Evolutionary conservation across 164 flowering plant species (phyloP).

Genomic region (Malania oleifera): DNA sequence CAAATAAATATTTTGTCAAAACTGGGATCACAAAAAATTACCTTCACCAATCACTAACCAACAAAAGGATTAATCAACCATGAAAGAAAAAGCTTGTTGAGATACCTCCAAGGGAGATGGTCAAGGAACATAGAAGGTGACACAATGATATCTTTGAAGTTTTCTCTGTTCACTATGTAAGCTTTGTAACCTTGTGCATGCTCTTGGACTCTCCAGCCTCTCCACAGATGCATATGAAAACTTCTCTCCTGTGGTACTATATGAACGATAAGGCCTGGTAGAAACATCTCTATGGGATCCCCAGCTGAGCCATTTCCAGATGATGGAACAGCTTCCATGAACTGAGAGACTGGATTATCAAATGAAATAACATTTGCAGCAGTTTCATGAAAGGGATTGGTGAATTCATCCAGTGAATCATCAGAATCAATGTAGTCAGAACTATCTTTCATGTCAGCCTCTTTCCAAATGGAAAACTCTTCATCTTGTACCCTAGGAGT

Average conservation of each 20-base stretch:
- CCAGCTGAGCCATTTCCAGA: constrained; percentile 23
- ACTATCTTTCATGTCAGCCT: constrained; percentile 3
- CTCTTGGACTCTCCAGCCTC: constrained; percentile 32
- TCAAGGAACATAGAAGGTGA: constrained; percentile 83
- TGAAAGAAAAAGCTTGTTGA: neutral
- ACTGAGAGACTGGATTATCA: constrained; percentile 43
- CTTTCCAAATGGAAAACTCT: constrained; percentile 15
- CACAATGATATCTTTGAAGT: constrained; percentile 61
- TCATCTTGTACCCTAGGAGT: constrained; percentile 20
- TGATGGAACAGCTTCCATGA: constrained; percentile 39
- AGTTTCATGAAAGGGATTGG: constrained; percentile 23
- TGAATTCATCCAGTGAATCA: constrained; percentile 10
- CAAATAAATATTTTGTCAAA: neutral
- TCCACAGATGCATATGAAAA: constrained; percentile 30
- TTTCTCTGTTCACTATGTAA: constrained; percentile 52
- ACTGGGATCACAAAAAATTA: neutral
- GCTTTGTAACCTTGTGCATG: constrained; percentile 36
- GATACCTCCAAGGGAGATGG: constrained; percentile 90
- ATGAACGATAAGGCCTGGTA: constrained; percentile 74
- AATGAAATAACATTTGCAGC: constrained; percentile 12
- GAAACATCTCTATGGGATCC: constrained; percentile 51
- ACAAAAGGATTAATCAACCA: neutral
- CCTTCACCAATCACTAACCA: neutral
- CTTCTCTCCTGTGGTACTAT: constrained; percentile 41
- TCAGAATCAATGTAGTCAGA: constrained; percentile 12